phyloP scores from a whole-genome alignment of 2,329 filamentous ascomycete species.

The Cladobotryum protrusum region DNA sequence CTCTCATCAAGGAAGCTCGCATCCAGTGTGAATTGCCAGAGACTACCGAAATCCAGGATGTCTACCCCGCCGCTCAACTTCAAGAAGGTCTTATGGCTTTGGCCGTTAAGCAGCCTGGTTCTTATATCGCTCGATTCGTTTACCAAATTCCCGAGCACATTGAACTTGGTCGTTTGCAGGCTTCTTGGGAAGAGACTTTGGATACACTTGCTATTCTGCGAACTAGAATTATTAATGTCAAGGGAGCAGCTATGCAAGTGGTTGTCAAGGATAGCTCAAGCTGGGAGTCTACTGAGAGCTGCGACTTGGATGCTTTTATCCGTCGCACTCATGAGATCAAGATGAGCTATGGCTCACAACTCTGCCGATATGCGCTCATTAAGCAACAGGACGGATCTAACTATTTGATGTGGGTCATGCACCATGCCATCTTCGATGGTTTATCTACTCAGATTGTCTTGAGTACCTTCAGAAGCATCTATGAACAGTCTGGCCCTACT shows the following conservation, averaged over 20 bases:
- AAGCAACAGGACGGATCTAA: neutral
- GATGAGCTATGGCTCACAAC: constrained; percentile 8
- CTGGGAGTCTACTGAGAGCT: too few species aligned
- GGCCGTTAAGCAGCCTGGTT: constrained; percentile 24
- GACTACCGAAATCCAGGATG: constrained; percentile 11
- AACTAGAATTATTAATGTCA: constrained; percentile 4
- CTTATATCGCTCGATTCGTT: constrained; percentile 25
- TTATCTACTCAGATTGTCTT: constrained; percentile 10
- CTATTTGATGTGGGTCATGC: neutral
- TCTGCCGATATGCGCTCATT: constrained; percentile 6
- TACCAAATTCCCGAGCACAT: constrained; percentile 6
- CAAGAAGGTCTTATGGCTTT: constrained; percentile 22
- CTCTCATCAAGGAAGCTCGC: neutral
- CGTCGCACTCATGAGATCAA: too few species aligned
- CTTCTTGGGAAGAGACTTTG: constrained; percentile 19
- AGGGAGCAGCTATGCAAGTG: neutral
- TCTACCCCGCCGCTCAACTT: constrained; percentile 18
- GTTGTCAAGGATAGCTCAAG: constrained; percentile 1
- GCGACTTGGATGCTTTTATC: too few species aligned
- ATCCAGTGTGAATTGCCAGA: neutral
- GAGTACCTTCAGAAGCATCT: constrained; percentile 1
- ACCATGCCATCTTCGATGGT: constrained; percentile 16
- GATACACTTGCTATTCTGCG: constrained; percentile 7
- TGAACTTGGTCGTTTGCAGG: constrained; percentile 19
- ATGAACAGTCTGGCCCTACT: neutral